Evolutionary conservation across 1,284 basidiomycete genomes (phyloP), one percentile per base, ranked within the genome.

Genomic region (Meripilus lineatus): DNA sequence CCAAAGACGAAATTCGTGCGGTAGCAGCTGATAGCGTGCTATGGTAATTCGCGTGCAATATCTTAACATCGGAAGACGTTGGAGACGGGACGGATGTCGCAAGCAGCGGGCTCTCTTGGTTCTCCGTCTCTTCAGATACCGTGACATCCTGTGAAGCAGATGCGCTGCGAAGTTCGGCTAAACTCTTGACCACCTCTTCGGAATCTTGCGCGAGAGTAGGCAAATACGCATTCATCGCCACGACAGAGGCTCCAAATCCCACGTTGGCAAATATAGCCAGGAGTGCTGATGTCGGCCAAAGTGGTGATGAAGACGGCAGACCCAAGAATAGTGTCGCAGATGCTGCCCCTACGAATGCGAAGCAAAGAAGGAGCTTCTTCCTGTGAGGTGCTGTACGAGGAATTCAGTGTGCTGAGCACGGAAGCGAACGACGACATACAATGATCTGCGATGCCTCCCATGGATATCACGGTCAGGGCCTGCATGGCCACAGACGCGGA

Each of bases 191-290:
- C 2, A 89, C 83, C 38, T 80, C 77, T 4, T 77, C 75, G 0
- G 82, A 75, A 28, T 79, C 75, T 48, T 75, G 73, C 0, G 89
- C 88, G 2, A 94, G 71, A 0, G 69, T 71, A 0, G 92, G 91
- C 4, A 96, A 74, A 63, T 93, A 94, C 0, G 90, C 80, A 57
- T 96, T 96, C 70, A 92, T 80, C 28, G 91, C 91, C 6, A 96
- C 93, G 11, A 84, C 72, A 10, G 84, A 87, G 0, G 83, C 84
- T 1, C 91, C 88, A 50, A 93, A 93, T 1, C 82, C 78, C 13
- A 92, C 81, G 57, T 92, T 93, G 5, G 91, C 83, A 1, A 75
- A 63, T 32, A 89, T 74, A 0, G 87, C 77, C 3, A 93, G 69
- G 0, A 82, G 52, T 2, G 82, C 77, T 1, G 72, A 73, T 11